Evolutionary conservation across 2,329 filamentous ascomycete species (phyloP), one percentile per base, ranked within the genome.

Genomic region (Ophiostoma tasmaniense): DNA sequence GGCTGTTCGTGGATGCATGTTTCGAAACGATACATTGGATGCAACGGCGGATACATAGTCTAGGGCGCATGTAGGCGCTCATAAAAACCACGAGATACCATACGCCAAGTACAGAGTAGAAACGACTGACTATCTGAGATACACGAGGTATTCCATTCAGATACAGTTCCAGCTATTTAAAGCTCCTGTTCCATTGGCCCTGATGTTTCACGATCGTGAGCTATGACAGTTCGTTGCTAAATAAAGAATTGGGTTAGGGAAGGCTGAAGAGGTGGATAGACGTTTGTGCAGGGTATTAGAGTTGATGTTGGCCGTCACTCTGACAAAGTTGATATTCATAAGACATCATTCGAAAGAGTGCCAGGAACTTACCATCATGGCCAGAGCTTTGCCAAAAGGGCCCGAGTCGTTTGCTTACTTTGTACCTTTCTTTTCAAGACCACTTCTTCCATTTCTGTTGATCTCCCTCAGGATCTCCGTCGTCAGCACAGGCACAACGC

Each of bases 171-270:
- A 33, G 33, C 33, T 33, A 33, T 33, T 33, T 33, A n/a, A n/a
- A 52, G 22, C 22, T n/a, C 10, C 22, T 11, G n/a, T 22, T 25
- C 50, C 45, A 52, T 52, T 2, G n/a, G 50, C 50, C 20, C 50
- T 55, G 50, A 28, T 66, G 64, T 66, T 69, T 69, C 67, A 66
- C 52, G 42, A 62, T 66, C n/a, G 64, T 50, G 25, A 64, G 42
- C 67, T 39, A 66, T 37, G 30, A 66, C 20, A 20, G 42, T 17
- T 45, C 7, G 42, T 62, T 20, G 59, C 67, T 69, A 69, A 69
- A 69, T 61, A 35, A 69, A 66, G 67, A 66, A 69, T 4, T 45
- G 42, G 42, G 17, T 8, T 25, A 50, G 22, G 62, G 3, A 25
- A 64, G 13, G 45, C 30, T 10, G 28, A 66, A 22, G 50, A 6